phyloP scores from a whole-genome alignment of 139 green algal genomes.

The Chlamydomonas sp. region DNA sequence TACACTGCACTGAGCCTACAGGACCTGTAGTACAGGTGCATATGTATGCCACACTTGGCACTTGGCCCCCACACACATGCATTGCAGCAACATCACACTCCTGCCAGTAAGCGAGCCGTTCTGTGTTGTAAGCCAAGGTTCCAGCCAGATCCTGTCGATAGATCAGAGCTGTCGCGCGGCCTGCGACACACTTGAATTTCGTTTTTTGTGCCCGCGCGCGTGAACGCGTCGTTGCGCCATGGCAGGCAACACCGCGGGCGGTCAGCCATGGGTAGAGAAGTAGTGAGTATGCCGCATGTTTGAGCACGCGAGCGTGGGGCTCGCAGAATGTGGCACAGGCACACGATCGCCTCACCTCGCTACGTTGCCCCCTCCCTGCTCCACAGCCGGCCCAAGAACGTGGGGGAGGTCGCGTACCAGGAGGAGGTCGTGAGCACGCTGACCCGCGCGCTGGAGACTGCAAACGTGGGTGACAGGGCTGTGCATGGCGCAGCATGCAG shows the following conservation, averaged over 20 bases:
- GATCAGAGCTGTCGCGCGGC: not conserved
- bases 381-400: slow-evolving; percentile 72
- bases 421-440: slow-evolving; percentile 89
- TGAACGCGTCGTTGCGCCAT: not conserved
- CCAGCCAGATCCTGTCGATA: not conserved
- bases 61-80: too few species aligned
- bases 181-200: not conserved
- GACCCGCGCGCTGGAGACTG: slow-evolving; percentile 69
- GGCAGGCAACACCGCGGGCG: not conserved
- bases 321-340: not conserved
- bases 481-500: not conserved
- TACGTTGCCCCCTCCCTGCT: not conserved
- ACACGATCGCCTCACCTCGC: not conserved
- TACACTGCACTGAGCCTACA: too few species aligned
- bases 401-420: slow-evolving; percentile 91
- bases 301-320: too few species aligned
- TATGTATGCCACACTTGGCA: too few species aligned
- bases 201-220: not conserved
- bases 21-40: too few species aligned
- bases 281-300: slow-evolving; percentile 19
- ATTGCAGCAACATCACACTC: too few species aligned
- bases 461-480: slow-evolving; percentile 52
- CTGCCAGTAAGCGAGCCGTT: not conserved
- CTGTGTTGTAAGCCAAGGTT: not conserved
- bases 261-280: slow-evolving; percentile 41